Percentiles rank a stretch among this genome's conserved stretches.
Conservation (phyloP, 164 flowering plant genomes). For the Dillenia turbinata region DNA sequence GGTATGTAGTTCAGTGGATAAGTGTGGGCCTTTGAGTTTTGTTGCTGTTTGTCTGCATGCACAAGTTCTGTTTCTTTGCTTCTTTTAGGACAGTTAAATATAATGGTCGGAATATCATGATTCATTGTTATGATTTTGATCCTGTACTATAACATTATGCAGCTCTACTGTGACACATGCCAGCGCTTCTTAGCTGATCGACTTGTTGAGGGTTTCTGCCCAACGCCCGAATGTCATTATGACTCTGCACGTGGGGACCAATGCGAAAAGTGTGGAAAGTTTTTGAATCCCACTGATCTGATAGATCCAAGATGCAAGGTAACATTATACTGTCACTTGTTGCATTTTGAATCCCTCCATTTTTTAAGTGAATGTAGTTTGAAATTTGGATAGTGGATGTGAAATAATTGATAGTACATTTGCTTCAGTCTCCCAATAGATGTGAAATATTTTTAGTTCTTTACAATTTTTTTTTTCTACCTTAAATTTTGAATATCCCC, state of each 20-base stretch:
- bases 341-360: background rate
- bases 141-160: slow-evolving; percentile 11
- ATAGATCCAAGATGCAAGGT: slow-evolving; percentile 91
- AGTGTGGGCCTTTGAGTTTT: too few relatives aligned
- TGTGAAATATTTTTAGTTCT: background rate
- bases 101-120: too few relatives aligned
- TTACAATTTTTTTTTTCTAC: background rate
- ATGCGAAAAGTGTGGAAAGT: slow-evolving; percentile 86
- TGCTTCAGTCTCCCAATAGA: background rate
- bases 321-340: background rate
- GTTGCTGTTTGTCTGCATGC: too few relatives aligned
- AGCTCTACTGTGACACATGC: slow-evolving; percentile 90
- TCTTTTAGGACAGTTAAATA: too few relatives aligned
- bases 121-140: background rate
- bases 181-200: slow-evolving; percentile 83
- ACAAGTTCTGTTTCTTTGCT: too few relatives aligned
- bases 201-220: slow-evolving; percentile 91
- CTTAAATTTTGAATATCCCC: slow-evolving; percentile 10
- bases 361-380: background rate
- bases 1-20: too few relatives aligned
- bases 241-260: slow-evolving; percentile 96
- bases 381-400: background rate
- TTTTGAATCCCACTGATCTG: slow-evolving; percentile 89
- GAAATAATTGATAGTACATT: background rate
- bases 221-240: slow-evolving; percentile 64